Base-by-base conservation (phyloP, 257 asterid genomes). In the Prunella vulgaris region DNA sequence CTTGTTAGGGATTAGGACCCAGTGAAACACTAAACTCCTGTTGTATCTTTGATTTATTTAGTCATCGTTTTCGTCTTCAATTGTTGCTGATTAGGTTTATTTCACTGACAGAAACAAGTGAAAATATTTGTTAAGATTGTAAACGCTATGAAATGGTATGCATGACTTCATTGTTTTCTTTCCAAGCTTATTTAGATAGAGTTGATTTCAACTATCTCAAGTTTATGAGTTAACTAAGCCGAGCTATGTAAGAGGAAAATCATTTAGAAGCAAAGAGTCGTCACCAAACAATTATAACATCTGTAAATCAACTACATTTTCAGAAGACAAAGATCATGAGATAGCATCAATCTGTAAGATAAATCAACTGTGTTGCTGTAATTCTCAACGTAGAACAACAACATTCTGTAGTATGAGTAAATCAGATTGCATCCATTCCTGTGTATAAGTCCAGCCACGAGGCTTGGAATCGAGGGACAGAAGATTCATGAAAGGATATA, bases 1-100 rank as follows among this genome's bases (percentile, higher is more conserved):
- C 73, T 42, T 88, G 93, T 71, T 88, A 79, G 71, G 76, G 12
- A 30, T 32, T 17, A 32, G 25, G 27, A 60, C 7, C 25, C 44
- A 22, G 28, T 15, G 20, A 32, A 49, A 20, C 17, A 75, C 35
- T 22, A 0, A 46, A 59, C 60, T 59, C 62, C 25, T 32, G 64
- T 33, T 74, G 12, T 10, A 35, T 53, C 66, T 53, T 68, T 22
- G 1, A 76, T 72, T 52, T 37, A 35, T 37, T 20, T 17, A 12
- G 18, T 32, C 5, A 2, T 72, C 22, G 60, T 66, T 27, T n/a
- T 49, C 51, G 24, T 17, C 38, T 10, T 60, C 62, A 20, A 52
- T 72, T 60, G 17, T 17, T 12, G 15, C 15, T 64, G 68, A 52
- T 35, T 60, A 12, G 5, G 14, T 77, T 66, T 40, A 27, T 52